These are phyloP conservation scores for Beauveria sp. DNA, from an alignment of 2,329 filamentous ascomycete genomes.

Conservation along the genomic window DNA sequence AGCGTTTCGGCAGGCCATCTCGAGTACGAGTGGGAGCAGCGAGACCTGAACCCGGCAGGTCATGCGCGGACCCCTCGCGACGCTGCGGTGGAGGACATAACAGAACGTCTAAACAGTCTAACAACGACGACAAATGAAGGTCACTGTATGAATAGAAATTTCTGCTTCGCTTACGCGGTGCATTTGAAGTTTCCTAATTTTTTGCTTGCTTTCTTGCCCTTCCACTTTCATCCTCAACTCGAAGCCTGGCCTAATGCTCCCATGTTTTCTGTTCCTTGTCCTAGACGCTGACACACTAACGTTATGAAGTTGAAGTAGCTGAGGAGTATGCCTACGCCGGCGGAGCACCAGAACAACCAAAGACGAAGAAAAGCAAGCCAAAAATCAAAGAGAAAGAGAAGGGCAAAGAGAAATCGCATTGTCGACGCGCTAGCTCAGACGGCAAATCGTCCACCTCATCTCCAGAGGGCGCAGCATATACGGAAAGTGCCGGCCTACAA, in stretches of 20 bases:
- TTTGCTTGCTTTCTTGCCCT: background rate
- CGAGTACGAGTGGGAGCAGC: constrained; percentile 21
- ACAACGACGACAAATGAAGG: constrained; percentile 15
- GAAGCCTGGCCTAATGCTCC: background rate
- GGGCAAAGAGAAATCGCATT: background rate
- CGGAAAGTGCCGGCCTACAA: background rate
- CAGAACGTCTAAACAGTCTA: constrained; percentile 17
- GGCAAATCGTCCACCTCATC: background rate
- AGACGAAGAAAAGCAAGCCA: constrained; percentile 5
- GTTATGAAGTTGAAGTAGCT: constrained; percentile 4
- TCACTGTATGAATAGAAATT: constrained; percentile 17
- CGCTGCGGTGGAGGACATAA: constrained; percentile 18
- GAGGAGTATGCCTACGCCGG: constrained; percentile 16
- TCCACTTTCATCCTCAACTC: background rate
- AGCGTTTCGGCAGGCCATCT: constrained; percentile 16
- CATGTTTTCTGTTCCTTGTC: background rate
- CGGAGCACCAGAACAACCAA: constrained; percentile 12
- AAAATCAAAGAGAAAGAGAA: constrained; percentile 6
- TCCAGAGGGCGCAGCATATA: background rate
- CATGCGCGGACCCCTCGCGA: constrained; percentile 20
- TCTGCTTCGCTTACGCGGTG: background rate
- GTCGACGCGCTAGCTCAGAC: constrained; percentile 3
- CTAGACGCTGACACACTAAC: background rate
- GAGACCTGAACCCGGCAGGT: constrained; percentile 2
- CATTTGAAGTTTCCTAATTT: background rate